Conservation (phyloP, 2,329 filamentous ascomycete species). For the Aphanocladium album region DNA sequence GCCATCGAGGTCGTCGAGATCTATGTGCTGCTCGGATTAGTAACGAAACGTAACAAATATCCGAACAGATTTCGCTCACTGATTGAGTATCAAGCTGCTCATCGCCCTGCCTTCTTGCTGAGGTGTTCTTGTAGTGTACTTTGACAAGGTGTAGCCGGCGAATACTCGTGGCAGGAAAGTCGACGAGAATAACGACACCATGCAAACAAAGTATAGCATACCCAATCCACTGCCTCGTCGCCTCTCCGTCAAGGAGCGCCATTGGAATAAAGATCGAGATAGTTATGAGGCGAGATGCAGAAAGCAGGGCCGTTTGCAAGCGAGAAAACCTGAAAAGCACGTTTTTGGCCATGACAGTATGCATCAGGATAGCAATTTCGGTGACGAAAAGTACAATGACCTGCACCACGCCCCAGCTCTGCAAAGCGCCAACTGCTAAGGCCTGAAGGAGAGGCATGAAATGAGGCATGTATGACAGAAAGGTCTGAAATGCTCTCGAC, state of each 20-base stretch:
- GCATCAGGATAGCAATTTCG: neutral
- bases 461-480: slow-evolving; percentile 1
- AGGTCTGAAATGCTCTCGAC: neutral
- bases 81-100: neutral
- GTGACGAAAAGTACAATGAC: neutral
- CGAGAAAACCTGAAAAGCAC: neutral
- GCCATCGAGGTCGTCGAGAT: neutral
- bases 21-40: neutral
- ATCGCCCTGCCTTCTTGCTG: neutral
- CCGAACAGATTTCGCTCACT: neutral
- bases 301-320: neutral
- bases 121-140: neutral
- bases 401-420: slow-evolving; percentile 9
- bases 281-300: neutral
- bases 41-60: neutral
- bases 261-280: neutral
- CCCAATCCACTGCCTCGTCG: neutral
- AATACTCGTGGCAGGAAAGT: neutral
- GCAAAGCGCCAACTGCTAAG: slow-evolving; percentile 4
- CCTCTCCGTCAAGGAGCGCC: neutral
- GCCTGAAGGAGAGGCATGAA: slow-evolving; percentile 10
- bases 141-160: neutral
- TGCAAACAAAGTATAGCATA: neutral
- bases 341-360: neutral
- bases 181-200: neutral